Conservation (phyloP, 2,329 filamentous ascomycete species). For the Penicillium janthinellum region DNA sequence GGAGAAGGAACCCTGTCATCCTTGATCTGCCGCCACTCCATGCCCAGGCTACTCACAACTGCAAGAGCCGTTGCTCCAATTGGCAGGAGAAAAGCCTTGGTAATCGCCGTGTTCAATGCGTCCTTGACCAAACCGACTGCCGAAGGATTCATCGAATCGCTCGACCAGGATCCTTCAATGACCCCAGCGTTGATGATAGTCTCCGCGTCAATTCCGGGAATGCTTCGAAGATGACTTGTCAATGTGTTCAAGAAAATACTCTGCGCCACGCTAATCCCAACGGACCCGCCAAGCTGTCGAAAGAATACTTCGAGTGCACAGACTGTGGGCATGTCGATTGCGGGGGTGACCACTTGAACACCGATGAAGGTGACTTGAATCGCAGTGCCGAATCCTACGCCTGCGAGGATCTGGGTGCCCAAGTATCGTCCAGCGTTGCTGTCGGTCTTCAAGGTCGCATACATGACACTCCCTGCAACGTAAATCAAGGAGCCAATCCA, state of each 20-base stretch:
- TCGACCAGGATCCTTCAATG: background rate
- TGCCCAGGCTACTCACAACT: background rate
- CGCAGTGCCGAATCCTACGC: background rate
- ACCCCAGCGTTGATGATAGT: background rate
- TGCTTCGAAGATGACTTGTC: background rate
- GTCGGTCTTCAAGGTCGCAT: background rate
- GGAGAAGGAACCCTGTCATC: constrained; percentile 4
- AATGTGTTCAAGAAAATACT: constrained; percentile 1
- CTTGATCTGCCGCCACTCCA: constrained; percentile 1
- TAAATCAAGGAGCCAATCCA: background rate
- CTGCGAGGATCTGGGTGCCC: constrained; percentile 1
- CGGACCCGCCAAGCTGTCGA: constrained; percentile 1
- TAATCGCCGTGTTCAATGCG: constrained; percentile 1
- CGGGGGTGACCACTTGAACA: constrained; percentile 4
- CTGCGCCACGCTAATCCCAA: constrained; percentile 4
- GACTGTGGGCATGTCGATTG: constrained; percentile 3
- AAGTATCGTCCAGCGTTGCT: background rate
- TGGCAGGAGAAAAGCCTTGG: background rate
- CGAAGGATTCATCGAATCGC: background rate
- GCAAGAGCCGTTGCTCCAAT: constrained; percentile 1
- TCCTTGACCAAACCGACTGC: background rate
- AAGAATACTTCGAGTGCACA: constrained; percentile 4
- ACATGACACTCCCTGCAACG: background rate
- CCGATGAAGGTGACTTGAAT: constrained; percentile 6
- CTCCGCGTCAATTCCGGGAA: background rate